Evolutionary conservation across 306 rosid genomes (phyloP).

Genomic region (Fagus sylvatica): DNA sequence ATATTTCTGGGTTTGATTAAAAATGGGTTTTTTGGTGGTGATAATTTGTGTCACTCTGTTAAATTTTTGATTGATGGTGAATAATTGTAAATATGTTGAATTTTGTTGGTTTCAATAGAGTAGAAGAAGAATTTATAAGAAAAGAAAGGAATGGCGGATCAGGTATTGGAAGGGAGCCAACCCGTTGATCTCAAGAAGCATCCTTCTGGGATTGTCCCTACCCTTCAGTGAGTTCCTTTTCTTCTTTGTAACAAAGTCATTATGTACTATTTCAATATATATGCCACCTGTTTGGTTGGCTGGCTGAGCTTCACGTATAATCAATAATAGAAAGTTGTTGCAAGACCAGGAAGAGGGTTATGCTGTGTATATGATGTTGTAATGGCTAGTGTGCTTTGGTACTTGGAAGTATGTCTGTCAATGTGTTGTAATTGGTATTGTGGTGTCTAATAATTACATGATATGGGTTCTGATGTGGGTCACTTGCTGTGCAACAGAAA

Average conservation of each 20-base stretch:
- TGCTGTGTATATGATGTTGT: constrained; percentile 1
- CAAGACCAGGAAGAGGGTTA: not conserved
- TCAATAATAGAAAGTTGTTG: not conserved
- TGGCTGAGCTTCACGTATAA: not conserved
- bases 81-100: not conserved
- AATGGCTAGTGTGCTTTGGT: not conserved
- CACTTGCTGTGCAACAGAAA: not conserved
- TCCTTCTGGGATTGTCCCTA: constrained; percentile 95
- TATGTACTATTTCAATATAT: not conserved
- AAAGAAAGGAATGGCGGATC: constrained; percentile 68
- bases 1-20: not conserved
- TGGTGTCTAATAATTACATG: not conserved
- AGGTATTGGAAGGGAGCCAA: constrained; percentile 80
- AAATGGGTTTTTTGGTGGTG: not conserved
- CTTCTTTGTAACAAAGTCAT: not conserved
- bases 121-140: constrained; percentile 5
- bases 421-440: not conserved
- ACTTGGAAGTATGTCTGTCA: not conserved
- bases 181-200: constrained; percentile 80
- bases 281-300: constrained; percentile 2
- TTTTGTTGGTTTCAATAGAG: not conserved
- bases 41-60: too few relatives aligned
- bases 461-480: not conserved
- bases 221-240: constrained; percentile 78
- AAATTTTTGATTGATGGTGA: not conserved